Base-by-base conservation (phyloP, 2,329 filamentous ascomycete species). In the Fusarium compactum region DNA sequence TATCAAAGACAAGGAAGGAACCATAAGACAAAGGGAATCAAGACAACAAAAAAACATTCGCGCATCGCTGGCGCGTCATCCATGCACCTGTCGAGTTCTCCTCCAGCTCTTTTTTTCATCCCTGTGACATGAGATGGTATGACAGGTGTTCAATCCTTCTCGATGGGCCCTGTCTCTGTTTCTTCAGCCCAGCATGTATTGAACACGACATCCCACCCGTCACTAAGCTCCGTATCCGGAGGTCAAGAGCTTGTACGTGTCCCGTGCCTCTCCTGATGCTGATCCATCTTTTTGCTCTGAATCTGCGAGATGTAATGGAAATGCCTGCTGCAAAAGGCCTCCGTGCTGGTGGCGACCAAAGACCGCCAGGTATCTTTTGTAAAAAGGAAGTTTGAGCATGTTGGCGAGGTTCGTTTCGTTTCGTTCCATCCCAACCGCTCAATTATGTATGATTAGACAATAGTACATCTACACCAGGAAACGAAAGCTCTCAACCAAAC, bases 381-480 rank as follows among this genome's bases (percentile, higher is more conserved):
- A 54, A 62, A 62, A 60, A 59, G 46, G 64, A 67, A 72, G 60
- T 69, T 67, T 70, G 62, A 73, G 69, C 70, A 63, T 60, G 61
- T 65, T 64, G 61, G 51, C 55, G 64, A 73, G 65, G 66, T 68
- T 65, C 64, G 59, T 69, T 75, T 70, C 57, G 63, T 61, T 68
- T 65, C 63, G 58, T 69, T 74, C 66, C 54, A 62, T 63, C 64
- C 67, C 71, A 66, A 57, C 63, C 70, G 58, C 74, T 71, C 73
- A 73, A 79, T 79, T 81, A 82, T 85, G 82, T 83, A 85, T 82
- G 78, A 85, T 85, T 84, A 85, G 84, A 80, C 73, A 79, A 78
- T 80, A 81, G 78, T 84, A 84, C 82, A 84, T 85, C 81, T 84
- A 84, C 81, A 83, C 81, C 80, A 79, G 81, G 79, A 81, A 81